Evolutionary conservation across 805 yeast genomes (phyloP).

Genomic region (Candida montana): DNA sequence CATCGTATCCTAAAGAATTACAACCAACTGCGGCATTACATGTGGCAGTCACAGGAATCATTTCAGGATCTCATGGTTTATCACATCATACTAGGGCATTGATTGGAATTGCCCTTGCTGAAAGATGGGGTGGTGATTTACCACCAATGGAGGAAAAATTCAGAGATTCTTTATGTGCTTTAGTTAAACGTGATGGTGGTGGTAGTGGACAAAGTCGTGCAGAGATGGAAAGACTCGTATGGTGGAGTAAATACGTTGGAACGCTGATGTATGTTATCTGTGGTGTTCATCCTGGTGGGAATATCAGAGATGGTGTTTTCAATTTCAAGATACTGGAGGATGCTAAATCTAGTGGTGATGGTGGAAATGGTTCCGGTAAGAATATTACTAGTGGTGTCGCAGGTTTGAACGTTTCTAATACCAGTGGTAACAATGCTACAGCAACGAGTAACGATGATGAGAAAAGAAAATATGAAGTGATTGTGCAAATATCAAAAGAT

Average conservation of each 20-base stretch:
- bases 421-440: no score
- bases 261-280: slow-evolving; percentile 72
- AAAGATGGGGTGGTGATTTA: slow-evolving; percentile 78
- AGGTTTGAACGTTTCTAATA: neutral
- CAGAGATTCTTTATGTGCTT: slow-evolving; percentile 41
- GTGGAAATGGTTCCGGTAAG: neutral
- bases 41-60: slow-evolving; percentile 67
- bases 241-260: slow-evolving; percentile 75
- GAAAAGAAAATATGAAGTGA: slow-evolving; percentile 33
- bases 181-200: slow-evolving; percentile 37
- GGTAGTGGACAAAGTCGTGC: slow-evolving; percentile 28
- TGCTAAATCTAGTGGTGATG: neutral
- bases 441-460: slow-evolving; percentile 21
- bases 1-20: slow-evolving; percentile 69
- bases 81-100: slow-evolving; percentile 68
- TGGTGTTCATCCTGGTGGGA: slow-evolving; percentile 80
- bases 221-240: slow-evolving; percentile 44
- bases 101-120: slow-evolving; percentile 68
- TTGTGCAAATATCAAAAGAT: slow-evolving; percentile 42
- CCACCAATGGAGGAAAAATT: slow-evolving; percentile 49
- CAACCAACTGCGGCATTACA: slow-evolving; percentile 72
- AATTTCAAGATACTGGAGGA: slow-evolving; percentile 32
- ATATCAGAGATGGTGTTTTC: slow-evolving; percentile 56
- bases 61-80: slow-evolving; percentile 71
- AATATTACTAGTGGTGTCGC: no score